Conservation (phyloP, 352 stramenopile genomes). For the Globisporangium canariense region DNA sequence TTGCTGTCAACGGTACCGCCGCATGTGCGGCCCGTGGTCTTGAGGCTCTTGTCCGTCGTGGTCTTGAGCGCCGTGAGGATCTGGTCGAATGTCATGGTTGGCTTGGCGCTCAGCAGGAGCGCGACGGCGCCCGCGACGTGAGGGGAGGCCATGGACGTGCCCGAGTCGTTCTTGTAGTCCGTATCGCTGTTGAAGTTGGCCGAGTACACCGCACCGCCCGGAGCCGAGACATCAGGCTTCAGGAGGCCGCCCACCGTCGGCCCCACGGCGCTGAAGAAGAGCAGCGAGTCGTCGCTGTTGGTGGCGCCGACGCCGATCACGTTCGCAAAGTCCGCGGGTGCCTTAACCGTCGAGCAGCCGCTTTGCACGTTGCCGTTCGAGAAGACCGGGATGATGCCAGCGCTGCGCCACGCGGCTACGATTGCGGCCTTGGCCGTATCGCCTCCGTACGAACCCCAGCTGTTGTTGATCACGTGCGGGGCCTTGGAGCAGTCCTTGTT, state of each 20-base stretch:
- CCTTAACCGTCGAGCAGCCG: constrained; percentile 21
- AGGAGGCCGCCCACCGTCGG: constrained; percentile 9
- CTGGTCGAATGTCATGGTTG: constrained; percentile 4
- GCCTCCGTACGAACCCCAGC: too few species aligned
- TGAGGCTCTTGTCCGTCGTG: not conserved
- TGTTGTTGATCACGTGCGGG: constrained; percentile 19
- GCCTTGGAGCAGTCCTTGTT: constrained; percentile 15
- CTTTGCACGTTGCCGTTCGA: constrained; percentile 23
- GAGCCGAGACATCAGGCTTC: constrained; percentile 14
- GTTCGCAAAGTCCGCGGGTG: constrained; percentile 19
- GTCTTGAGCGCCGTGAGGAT: not conserved
- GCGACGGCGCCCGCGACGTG: constrained; percentile 22
- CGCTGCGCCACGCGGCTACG: too few species aligned
- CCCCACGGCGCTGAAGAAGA: constrained; percentile 26
- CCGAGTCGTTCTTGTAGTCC: constrained; percentile 10
- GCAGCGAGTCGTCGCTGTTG: constrained; percentile 19
- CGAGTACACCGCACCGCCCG: not conserved
- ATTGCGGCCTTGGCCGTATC: constrained; percentile 9
- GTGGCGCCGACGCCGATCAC: constrained; percentile 31
- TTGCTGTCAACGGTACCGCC: constrained; percentile 24
- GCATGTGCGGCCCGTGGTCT: constrained; percentile 21
- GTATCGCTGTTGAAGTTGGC: not conserved
- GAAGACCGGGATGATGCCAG: constrained; percentile 31
- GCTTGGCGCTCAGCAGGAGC: constrained; percentile 16
- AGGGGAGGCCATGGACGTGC: constrained; percentile 22